phyloP scores from a whole-genome alignment of 495 filamentous ascomycete species.

The Penicillium subrubescens region DNA sequence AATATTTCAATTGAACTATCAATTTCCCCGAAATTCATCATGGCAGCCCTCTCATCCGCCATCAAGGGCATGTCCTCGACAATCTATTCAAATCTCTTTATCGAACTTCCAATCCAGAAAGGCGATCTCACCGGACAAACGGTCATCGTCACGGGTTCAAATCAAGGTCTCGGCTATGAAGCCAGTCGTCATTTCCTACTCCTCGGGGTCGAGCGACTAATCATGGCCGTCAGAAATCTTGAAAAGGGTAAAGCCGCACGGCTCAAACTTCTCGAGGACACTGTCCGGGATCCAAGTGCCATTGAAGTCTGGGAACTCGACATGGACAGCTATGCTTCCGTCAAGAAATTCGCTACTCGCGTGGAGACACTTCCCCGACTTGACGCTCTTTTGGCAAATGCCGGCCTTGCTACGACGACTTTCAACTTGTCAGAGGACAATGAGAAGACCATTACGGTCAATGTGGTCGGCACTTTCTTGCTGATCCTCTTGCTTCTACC shows the following conservation, averaged over 20 bases:
- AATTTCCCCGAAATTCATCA: not conserved
- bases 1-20: not conserved
- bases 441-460: slow-evolving; percentile 45
- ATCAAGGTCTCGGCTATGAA: slow-evolving; percentile 51
- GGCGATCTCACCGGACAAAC: slow-evolving; percentile 37
- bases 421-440: slow-evolving; percentile 33
- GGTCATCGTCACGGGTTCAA: slow-evolving; percentile 56
- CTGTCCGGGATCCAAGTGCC: slow-evolving; percentile 28
- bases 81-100: slow-evolving; percentile 7
- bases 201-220: slow-evolving; percentile 40
- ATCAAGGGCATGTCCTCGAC: slow-evolving; percentile 1
- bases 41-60: slow-evolving; percentile 4
- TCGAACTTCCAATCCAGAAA: slow-evolving; percentile 7
- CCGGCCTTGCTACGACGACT: slow-evolving; percentile 25
- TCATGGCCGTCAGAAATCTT: slow-evolving; percentile 48
- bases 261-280: slow-evolving; percentile 28
- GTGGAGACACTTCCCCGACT: slow-evolving; percentile 28
- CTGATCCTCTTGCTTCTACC: slow-evolving; percentile 21
- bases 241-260: slow-evolving; percentile 46
- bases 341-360: slow-evolving; percentile 34
- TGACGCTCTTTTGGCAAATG: slow-evolving; percentile 40
- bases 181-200: slow-evolving; percentile 44
- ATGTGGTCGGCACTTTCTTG: slow-evolving; percentile 47
- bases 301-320: slow-evolving; percentile 42
- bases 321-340: slow-evolving; percentile 35